Conservation (phyloP, 192 early-diverging fungal genomes). For the Phycomyces blakesleeanus region DNA sequence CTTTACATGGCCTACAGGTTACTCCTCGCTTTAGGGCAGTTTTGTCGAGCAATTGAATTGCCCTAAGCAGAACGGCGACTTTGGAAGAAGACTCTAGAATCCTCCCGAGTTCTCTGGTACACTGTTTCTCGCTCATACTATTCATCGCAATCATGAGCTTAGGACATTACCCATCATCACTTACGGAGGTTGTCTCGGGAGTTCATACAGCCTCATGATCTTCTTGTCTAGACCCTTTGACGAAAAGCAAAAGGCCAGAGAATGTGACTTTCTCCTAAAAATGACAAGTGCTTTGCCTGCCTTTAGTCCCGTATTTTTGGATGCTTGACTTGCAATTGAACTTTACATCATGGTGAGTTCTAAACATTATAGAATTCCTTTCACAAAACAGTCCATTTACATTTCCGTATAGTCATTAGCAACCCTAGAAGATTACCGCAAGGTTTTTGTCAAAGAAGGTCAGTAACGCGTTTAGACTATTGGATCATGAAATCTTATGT, state of each 20-base stretch:
- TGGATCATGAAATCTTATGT: background rate
- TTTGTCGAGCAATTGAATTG: constrained; percentile 25
- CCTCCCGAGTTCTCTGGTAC: constrained; percentile 26
- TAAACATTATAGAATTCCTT: no score
- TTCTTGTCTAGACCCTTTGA: constrained; percentile 3
- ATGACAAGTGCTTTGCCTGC: no score
- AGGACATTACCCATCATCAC: no score
- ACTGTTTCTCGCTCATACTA: constrained; percentile 18
- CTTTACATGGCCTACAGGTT: constrained; percentile 31
- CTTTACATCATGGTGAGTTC: no score
- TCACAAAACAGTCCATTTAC: no score
- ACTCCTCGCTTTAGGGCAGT: constrained; percentile 25
- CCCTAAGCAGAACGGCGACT: constrained; percentile 16
- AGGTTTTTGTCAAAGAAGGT: background rate
- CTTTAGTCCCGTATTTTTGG: no score
- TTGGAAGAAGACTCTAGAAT: constrained; percentile 21
- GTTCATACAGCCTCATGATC: background rate
- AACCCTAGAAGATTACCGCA: background rate
- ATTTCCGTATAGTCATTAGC: background rate
- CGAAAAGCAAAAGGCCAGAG: background rate
- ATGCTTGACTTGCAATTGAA: no score
- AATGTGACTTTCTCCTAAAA: no score
- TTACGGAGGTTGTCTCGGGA: no score
- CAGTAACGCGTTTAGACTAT: background rate
- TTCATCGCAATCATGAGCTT: background rate